phyloP scores from a whole-genome alignment of 106 monocot genomes.

The Dioscorea dumetorum region DNA sequence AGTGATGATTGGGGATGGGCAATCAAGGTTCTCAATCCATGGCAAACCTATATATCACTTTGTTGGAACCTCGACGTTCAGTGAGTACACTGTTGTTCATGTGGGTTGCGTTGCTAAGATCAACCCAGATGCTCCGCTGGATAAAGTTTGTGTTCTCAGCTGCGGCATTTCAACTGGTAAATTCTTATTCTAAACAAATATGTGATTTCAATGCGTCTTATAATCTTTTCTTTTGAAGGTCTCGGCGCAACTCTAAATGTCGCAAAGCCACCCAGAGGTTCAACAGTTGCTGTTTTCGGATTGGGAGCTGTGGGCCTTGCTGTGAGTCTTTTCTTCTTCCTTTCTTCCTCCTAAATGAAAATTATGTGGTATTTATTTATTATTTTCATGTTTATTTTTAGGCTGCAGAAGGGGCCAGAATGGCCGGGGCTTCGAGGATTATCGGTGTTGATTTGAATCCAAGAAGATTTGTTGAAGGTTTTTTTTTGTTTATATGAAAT shows the following conservation, averaged over 20 bases:
- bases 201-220: too few relatives aligned
- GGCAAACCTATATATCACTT: constrained; percentile 9
- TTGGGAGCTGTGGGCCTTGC: constrained; percentile 13
- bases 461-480: too few relatives aligned
- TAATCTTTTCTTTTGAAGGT: neutral
- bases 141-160: constrained; percentile 8
- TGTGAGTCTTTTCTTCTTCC: neutral
- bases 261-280: constrained; percentile 7
- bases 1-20: constrained; percentile 6
- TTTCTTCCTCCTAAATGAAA: too few relatives aligned
- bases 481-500: too few relatives aligned
- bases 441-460: too few relatives aligned
- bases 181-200: neutral
- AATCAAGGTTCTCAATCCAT: constrained; percentile 9
- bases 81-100: constrained; percentile 13
- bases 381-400: too few relatives aligned
- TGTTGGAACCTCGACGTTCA: constrained; percentile 13
- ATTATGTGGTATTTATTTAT: too few relatives aligned
- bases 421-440: too few relatives aligned
- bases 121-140: constrained; percentile 7
- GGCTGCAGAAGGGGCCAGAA: too few relatives aligned
- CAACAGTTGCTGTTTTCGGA: constrained; percentile 9
- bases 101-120: constrained; percentile 7
- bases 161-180: constrained; percentile 12
- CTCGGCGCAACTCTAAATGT: constrained; percentile 12